These are phyloP conservation scores for Huntiella omanensis DNA, from an alignment of 2,329 filamentous ascomycete genomes.

Conservation along the genomic window DNA sequence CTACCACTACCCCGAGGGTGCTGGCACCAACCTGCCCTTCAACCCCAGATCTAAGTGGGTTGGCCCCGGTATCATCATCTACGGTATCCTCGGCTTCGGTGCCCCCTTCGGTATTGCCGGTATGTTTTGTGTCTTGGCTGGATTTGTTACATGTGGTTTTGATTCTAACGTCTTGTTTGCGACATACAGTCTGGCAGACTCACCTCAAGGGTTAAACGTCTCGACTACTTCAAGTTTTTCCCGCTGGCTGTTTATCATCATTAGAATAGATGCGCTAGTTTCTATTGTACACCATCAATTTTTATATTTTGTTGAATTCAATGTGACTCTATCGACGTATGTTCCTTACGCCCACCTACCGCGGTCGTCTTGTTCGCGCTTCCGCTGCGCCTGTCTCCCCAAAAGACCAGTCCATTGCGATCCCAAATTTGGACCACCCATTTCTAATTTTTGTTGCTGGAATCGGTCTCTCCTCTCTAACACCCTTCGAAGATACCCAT, in stretches of 20 bases:
- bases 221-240: background rate
- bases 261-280: too few relatives aligned
- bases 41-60: slow-evolving; percentile 86
- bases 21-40: slow-evolving; percentile 90
- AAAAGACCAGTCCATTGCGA: slow-evolving; percentile 8
- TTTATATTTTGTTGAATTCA: background rate
- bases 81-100: slow-evolving; percentile 37
- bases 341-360: too few relatives aligned
- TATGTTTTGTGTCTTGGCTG: slow-evolving; percentile 21
- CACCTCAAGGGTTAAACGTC: slow-evolving; percentile 20
- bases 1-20: slow-evolving; percentile 97
- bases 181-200: slow-evolving; percentile 28
- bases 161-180: background rate
- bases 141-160: background rate
- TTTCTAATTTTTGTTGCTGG: background rate
- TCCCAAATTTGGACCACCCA: background rate
- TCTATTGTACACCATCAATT: background rate
- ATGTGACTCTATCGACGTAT: background rate
- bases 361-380: too few relatives aligned
- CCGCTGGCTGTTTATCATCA: too few relatives aligned
- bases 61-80: slow-evolving; percentile 62
- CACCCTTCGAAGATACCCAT: slow-evolving; percentile 20
- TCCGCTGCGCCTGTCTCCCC: background rate
- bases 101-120: slow-evolving; percentile 44
- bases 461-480: slow-evolving; percentile 6